A percentile compares a stretch with the other conserved stretches of the same genome.
phyloP scores from a whole-genome alignment of 2,329 filamentous ascomycete species.

The Colletotrichum phormii region DNA sequence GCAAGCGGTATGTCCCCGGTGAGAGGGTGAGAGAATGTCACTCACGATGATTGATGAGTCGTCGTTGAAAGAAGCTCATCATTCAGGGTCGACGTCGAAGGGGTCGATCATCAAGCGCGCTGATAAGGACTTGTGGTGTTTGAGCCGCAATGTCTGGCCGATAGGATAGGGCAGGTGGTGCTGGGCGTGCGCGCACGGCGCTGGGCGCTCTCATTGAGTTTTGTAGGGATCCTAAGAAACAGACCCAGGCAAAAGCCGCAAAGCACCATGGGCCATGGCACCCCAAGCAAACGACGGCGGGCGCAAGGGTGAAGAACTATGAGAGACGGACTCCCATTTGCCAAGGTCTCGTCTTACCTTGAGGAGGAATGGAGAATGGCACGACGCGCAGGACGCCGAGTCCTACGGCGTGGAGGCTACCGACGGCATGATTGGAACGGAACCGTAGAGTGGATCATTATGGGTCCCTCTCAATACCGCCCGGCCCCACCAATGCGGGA shows the following conservation, averaged over 20 bases:
- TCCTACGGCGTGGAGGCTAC: background rate
- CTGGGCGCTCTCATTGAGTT: background rate
- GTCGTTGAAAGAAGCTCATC: constrained; percentile 30
- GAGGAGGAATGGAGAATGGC: background rate
- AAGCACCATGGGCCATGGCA: background rate
- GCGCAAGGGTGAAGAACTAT: background rate
- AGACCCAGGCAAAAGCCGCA: background rate
- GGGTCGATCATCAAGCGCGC: background rate
- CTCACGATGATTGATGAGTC: background rate
- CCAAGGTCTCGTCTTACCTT: background rate
- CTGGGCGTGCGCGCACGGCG: background rate
- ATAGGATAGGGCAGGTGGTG: background rate
- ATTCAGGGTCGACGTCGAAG: background rate
- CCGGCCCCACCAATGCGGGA: background rate
- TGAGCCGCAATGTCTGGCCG: constrained; percentile 19
- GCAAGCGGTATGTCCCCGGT: background rate
- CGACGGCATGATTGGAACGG: constrained; percentile 14
- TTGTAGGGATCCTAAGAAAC: background rate
- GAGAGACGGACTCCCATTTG: background rate
- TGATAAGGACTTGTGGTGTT: background rate
- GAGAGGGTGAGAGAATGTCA: background rate
- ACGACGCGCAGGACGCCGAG: background rate
- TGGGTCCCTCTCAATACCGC: background rate
- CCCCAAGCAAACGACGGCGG: background rate
- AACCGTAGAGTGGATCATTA: background rate